Conservation (phyloP, 2,329 filamentous ascomycete genomes). For the Aureobasidium sp. region DNA sequence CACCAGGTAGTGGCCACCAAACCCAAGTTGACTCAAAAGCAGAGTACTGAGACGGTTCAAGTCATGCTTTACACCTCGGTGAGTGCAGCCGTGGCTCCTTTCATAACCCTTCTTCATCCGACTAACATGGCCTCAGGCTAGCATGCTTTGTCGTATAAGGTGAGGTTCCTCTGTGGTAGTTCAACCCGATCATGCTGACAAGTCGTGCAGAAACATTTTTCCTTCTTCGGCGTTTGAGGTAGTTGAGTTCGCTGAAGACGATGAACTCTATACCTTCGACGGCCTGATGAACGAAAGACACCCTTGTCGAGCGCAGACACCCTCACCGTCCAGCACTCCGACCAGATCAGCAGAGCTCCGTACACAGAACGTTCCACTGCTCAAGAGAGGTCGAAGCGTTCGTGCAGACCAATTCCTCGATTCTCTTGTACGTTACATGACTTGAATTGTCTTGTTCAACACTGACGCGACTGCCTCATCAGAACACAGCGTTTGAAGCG, state of each 20-base stretch:
- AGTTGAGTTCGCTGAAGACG: background rate
- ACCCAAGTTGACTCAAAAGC: background rate
- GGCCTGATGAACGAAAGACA: background rate
- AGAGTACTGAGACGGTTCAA: conserved; percentile 8
- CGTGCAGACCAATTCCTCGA: conserved; percentile 33
- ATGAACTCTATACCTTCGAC: background rate
- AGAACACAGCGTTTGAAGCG: conserved; percentile 40
- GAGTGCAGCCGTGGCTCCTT: background rate
- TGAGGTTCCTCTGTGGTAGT: background rate
- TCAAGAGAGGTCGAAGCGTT: conserved; percentile 23
- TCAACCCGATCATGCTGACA: background rate
- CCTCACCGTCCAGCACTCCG: background rate
- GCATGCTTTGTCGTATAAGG: conserved; percentile 2
- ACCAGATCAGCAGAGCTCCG: background rate
- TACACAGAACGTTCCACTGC: background rate
- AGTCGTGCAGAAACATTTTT: background rate
- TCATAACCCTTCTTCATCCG: background rate
- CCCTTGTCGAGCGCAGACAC: background rate
- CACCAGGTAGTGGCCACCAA: background rate
- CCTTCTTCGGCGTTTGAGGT: background rate
- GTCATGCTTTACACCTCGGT: conserved; percentile 9
- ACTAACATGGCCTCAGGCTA: background rate
- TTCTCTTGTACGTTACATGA: conserved; percentile 29
- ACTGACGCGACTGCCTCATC: conserved; percentile 10
- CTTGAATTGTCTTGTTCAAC: background rate